Conservation (phyloP, 106 monocot species). For the Allium sativum region DNA sequence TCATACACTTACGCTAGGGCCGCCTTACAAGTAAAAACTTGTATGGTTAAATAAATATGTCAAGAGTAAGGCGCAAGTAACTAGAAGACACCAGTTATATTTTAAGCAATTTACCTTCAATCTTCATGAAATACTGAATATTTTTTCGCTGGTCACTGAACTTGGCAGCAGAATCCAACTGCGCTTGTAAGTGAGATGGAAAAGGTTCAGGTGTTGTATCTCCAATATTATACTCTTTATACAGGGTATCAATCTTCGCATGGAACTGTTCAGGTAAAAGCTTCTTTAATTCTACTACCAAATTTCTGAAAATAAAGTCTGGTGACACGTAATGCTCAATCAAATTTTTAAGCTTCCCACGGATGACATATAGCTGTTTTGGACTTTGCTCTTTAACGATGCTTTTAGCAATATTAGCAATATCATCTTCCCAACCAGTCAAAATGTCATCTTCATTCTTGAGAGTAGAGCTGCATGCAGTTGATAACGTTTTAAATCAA, state of each 20-base stretch:
- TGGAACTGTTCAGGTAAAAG: constrained; percentile 12
- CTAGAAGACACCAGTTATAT: background rate
- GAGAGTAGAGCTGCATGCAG: constrained; percentile 13
- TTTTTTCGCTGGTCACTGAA: constrained; percentile 8
- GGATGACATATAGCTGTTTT: constrained; percentile 32
- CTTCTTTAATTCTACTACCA: constrained; percentile 28
- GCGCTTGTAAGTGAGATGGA: background rate
- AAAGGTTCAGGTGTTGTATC: background rate
- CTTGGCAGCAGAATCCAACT: constrained; percentile 3
- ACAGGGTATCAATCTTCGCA: constrained; percentile 15
- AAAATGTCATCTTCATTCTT: constrained; percentile 19
- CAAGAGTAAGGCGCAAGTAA: background rate
- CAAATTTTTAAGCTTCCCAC: constrained; percentile 36
- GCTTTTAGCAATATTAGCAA: constrained; percentile 30
- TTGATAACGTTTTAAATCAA: too few relatives aligned
- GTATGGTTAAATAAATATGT: background rate
- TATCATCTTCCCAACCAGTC: constrained; percentile 50
- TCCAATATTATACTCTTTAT: constrained; percentile 15
- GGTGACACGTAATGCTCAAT: constrained; percentile 44
- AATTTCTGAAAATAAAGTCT: constrained; percentile 24
- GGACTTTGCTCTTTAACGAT: constrained; percentile 40
- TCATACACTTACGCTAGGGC: background rate
- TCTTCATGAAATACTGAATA: constrained; percentile 11
- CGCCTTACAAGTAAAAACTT: background rate
- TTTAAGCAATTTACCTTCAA: constrained; percentile 4